Conservation (phyloP, 2,329 filamentous ascomycete species). For the Aaosphaeria arxii region DNA sequence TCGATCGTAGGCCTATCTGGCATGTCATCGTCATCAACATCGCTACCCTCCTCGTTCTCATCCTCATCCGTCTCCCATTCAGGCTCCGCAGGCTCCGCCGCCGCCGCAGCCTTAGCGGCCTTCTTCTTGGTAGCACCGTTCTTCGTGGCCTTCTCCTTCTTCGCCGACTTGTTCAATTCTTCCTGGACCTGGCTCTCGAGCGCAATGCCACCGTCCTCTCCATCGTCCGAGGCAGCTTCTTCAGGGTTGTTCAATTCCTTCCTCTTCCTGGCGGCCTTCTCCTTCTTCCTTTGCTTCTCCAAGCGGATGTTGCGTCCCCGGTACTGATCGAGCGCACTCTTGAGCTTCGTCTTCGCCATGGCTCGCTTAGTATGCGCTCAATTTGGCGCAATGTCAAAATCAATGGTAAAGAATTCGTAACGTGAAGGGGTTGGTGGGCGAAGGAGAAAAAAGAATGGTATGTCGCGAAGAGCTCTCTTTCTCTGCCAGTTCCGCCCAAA, state of each 20-base stretch:
- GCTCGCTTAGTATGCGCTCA: neutral
- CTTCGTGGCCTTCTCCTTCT: constrained; percentile 25
- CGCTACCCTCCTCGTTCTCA: constrained; percentile 37
- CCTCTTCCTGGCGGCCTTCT: constrained; percentile 53
- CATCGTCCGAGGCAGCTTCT: constrained; percentile 8
- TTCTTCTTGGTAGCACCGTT: constrained; percentile 34
- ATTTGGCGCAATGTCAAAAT: no score
- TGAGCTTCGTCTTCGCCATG: constrained; percentile 53
- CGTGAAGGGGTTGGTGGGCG: neutral
- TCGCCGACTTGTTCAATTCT: constrained; percentile 27
- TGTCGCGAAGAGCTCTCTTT: neutral
- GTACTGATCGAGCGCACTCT: constrained; percentile 56
- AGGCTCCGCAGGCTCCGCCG: constrained; percentile 13
- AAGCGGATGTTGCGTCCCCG: constrained; percentile 68
- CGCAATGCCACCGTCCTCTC: constrained; percentile 26
- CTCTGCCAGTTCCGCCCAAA: neutral
- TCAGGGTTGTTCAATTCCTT: constrained; percentile 32
- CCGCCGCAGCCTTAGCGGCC: constrained; percentile 23
- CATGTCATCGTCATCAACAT: constrained; percentile 23
- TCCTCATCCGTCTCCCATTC: constrained; percentile 36
- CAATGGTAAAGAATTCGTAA: neutral
- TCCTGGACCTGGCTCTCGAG: constrained; percentile 23
- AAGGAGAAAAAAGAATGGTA: neutral
- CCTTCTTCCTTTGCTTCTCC: constrained; percentile 71
- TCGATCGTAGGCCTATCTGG: constrained; percentile 11